These are phyloP conservation scores for Podila minutissima DNA, from an alignment of 192 early-diverging fungal species.

Conservation along the genomic window DNA sequence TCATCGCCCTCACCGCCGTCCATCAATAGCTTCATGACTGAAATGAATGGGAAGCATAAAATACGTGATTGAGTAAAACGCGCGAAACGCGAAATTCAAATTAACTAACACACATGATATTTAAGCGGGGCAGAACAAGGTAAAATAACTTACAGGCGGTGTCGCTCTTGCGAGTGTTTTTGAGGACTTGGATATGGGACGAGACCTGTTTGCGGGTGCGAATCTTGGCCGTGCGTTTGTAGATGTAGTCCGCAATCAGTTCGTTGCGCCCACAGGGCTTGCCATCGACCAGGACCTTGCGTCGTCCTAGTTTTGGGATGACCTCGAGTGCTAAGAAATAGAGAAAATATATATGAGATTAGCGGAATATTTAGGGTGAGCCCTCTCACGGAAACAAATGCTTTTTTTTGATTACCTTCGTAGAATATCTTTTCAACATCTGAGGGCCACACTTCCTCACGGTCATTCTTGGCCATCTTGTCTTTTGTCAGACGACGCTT, in stretches of 20 bases:
- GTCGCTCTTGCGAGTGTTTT: slow-evolving; percentile 72
- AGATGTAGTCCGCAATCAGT: slow-evolving; percentile 80
- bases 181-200: slow-evolving; percentile 84
- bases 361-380: no score
- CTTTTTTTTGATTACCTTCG: slow-evolving; percentile 52
- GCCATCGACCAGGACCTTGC: slow-evolving; percentile 64
- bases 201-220: slow-evolving; percentile 82
- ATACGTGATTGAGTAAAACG: background rate
- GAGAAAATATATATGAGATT: no score
- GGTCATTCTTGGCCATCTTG: slow-evolving; percentile 31
- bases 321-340: slow-evolving; percentile 54
- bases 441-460: slow-evolving; percentile 61
- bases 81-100: background rate
- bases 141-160: slow-evolving; percentile 52
- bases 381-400: background rate
- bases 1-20: slow-evolving; percentile 63
- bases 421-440: slow-evolving; percentile 71
- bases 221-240: slow-evolving; percentile 69
- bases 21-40: slow-evolving; percentile 65
- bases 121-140: background rate
- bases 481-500: slow-evolving; percentile 40
- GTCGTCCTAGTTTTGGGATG: slow-evolving; percentile 64
- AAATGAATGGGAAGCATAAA: background rate
- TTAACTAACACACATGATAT: background rate
- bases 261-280: slow-evolving; percentile 75